Evolutionary conservation across 805 yeast species (phyloP), one percentile per base, ranked within the genome.

Genomic region (Ogataea pini): DNA sequence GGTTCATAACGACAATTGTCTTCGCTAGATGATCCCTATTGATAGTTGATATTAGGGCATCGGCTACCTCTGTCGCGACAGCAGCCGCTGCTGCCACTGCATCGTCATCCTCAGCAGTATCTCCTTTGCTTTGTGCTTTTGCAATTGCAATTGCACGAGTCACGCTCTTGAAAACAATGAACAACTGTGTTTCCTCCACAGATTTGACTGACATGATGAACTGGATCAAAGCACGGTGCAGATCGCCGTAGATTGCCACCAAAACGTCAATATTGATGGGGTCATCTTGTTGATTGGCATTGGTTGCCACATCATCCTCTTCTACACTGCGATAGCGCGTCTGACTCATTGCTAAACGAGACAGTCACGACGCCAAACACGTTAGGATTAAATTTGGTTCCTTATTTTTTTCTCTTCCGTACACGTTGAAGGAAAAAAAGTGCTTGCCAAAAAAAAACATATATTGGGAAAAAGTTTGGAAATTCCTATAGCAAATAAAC

Each of bases 1-100:
- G 42, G 44, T 69, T 70, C 36, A 71, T 58, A 33, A 16, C 24
- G 1, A 55, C 49, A 5, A 65, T 43, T 6, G 55, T 25, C 8
- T 44, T 34, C 7, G 51, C 49, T 13, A 62, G 39, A 8, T 41
- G 29, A 6, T 46, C 49, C 4, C 34, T 22, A 19, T 47, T 24
- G 9, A 25, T 27, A 5, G 37, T 14, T 10, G 38, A 32, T n/a
- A 8, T 12, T 8, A 25, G 12, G 10, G 19, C 18, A 20, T 19
- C 19, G 9, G 33, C 20, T 4, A 14, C 28, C 25, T 34, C 32
- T 1, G 29, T n/a, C 32, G 31, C 34, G 7, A 17, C 34, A 7
- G 16, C 34, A n/a, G 16, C 34, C 9, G 17, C 17, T 4, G 34
- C 16, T 9, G 18, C 34, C 4, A 17, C 8, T 4, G 31, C n/a